Evolutionary conservation across 2,329 filamentous ascomycete genomes (phyloP), one percentile per base, ranked within the genome.

Genomic region (Alternaria metachromatica): DNA sequence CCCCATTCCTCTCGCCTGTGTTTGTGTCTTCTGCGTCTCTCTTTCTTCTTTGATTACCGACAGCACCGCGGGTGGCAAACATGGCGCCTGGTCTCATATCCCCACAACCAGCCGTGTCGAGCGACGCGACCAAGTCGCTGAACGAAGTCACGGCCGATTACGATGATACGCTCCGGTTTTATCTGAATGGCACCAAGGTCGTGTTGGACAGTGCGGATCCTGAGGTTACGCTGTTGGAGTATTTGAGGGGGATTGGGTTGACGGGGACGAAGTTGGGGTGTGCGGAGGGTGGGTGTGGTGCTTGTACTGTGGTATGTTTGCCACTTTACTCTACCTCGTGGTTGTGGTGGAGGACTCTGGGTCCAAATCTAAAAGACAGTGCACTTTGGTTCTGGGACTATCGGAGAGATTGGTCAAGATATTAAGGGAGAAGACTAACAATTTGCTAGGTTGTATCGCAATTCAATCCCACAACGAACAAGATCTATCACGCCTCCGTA

Each of bases 181-280:
- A 94, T 78, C 88, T 99, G 55, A 99, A 99, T 78, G 96, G 96
- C 66, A 97, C 95, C 3, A 92, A 90, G 69, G 92, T 98, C 15
- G 88, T 91, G 2, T 84, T 99, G 15, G 94, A 97, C 70, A 87
- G 92, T 12, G 89, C 96, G 56, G 94, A 98, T 75, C 96, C 96
- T 0, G 95, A 98, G 78, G 86, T 94, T 51, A 99, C 96, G 0
- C 85, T 99, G 30, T 84, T 99, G 7, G 95, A 98, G 79, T 99
- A 98, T 73, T 86, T 99, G 43, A 88, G 96, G 66, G 95, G 94
- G 20, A 92, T 98, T 76, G 96, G 96, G 0, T 84, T 98, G 72
- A 98, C 95, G 5, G 96, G 96, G 13, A 98, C 96, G 12, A 99
- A 99, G 81, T 86, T 98, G 81, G 96, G 96, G 51, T 99, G 96